These are phyloP conservation scores for Isabelozyma rhagii DNA, from an alignment of 805 yeast species.

Conservation along the genomic window DNA sequence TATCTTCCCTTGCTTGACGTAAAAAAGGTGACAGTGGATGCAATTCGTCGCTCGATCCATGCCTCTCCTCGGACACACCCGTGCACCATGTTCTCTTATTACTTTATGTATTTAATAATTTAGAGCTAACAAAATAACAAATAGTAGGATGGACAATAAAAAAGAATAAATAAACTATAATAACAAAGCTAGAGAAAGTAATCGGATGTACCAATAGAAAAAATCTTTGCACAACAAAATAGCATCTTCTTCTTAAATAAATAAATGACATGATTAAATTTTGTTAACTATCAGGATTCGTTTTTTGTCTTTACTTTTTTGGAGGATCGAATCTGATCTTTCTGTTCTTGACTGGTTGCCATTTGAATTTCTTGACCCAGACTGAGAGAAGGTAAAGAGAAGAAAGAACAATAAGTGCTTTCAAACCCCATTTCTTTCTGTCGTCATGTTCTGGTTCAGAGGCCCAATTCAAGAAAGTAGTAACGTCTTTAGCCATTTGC, in stretches of 20 bases:
- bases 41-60: background rate
- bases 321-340: conserved; percentile 92
- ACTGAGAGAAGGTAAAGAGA: conserved; percentile 77
- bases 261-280: background rate
- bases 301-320: conserved; percentile 43
- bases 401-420: conserved; percentile 79
- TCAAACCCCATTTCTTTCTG: conserved; percentile 94
- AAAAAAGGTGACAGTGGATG: too few species aligned
- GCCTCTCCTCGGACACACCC: background rate
- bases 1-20: too few species aligned
- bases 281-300: conserved; percentile 1
- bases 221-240: background rate
- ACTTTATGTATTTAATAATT: background rate
- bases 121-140: background rate
- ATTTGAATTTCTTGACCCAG: conserved; percentile 96
- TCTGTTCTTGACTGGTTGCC: conserved; percentile 95
- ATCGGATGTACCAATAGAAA: too few species aligned
- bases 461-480: conserved; percentile 96
- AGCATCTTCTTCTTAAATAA: background rate
- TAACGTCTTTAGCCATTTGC: conserved; percentile 99
- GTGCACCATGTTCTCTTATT: background rate
- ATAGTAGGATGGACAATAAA: background rate
- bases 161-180: background rate
- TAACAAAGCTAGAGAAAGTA: background rate
- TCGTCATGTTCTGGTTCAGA: conserved; percentile 98